Conservation (phyloP, 2,329 filamentous ascomycete genomes). For the Botrytis paeoniae region DNA sequence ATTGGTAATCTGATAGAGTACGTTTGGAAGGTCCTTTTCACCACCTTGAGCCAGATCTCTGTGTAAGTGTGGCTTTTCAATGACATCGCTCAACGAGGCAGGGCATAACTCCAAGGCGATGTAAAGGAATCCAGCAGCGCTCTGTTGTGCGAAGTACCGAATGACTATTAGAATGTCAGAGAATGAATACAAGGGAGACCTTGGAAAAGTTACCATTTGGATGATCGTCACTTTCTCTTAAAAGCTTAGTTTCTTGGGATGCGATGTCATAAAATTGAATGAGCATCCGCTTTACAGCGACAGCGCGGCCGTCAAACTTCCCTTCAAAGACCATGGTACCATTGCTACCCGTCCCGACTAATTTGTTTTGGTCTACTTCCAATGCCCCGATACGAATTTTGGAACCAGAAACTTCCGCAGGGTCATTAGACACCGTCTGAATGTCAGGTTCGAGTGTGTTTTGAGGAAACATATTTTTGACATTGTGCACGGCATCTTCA, state of each 20-base stretch:
- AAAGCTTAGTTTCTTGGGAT: conserved; percentile 83
- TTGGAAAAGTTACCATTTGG: conserved; percentile 61
- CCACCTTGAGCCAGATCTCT: conserved; percentile 68
- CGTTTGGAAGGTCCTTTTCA: conserved; percentile 71
- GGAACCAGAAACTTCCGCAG: conserved; percentile 58
- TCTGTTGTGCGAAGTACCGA: conserved; percentile 90
- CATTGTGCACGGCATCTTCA: conserved; percentile 58
- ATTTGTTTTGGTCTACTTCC: conserved; percentile 60
- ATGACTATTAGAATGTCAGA: conserved; percentile 60
- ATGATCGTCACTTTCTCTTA: conserved; percentile 93
- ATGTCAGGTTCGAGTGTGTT: conserved; percentile 60
- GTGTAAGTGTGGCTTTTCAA: conserved; percentile 70
- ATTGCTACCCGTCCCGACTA: conserved; percentile 80
- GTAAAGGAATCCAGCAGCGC: conserved; percentile 86
- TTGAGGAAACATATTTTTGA: conserved; percentile 54
- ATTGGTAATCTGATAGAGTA: conserved; percentile 84
- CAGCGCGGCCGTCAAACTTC: conserved; percentile 87
- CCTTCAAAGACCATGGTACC: conserved; percentile 96
- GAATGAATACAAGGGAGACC: neutral
- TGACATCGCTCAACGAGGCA: conserved; percentile 86
- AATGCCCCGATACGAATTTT: conserved; percentile 62
- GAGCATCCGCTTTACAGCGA: conserved; percentile 95
- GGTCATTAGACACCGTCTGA: conserved; percentile 54
- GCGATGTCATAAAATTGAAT: conserved; percentile 95
- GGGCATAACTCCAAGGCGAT: conserved; percentile 94